Conservation (phyloP, 2,329 filamentous ascomycete genomes). For the Colletotrichum chrysophilum region DNA sequence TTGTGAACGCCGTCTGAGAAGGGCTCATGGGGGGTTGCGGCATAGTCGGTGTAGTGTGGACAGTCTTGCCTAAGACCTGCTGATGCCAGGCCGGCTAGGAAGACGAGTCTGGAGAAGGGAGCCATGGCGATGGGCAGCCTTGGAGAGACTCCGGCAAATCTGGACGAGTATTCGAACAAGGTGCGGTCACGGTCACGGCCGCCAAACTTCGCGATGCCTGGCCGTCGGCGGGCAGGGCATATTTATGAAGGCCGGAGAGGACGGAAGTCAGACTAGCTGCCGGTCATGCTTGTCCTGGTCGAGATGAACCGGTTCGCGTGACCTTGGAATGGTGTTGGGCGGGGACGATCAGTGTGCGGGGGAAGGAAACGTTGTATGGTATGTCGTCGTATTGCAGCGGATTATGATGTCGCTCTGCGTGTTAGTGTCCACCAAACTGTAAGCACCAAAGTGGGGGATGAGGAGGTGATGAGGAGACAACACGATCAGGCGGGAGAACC, state of each 20-base stretch:
- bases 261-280: neutral
- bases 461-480: neutral
- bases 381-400: conserved; percentile 9
- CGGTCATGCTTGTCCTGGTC: neutral
- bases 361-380: conserved; percentile 4
- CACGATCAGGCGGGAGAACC: neutral
- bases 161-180: neutral
- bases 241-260: neutral
- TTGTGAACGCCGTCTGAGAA: conserved; percentile 77
- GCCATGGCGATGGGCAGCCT: neutral
- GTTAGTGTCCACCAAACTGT: neutral
- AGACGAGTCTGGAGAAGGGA: neutral
- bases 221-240: neutral
- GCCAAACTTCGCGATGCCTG: neutral
- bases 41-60: conserved; percentile 40
- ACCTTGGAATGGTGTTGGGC: neutral
- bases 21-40: conserved; percentile 61
- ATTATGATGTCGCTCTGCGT: conserved; percentile 4
- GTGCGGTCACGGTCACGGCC: neutral
- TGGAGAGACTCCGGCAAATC: neutral
- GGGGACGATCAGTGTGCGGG: conserved; percentile 5
- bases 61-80: conserved; percentile 31
- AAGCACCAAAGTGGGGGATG: neutral
- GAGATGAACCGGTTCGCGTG: conserved; percentile 5
- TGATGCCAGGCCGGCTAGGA: conserved; percentile 14